Evolutionary conservation across 208 protist genomes (phyloP).

Genomic region (Vickermania spadyakhi): DNA sequence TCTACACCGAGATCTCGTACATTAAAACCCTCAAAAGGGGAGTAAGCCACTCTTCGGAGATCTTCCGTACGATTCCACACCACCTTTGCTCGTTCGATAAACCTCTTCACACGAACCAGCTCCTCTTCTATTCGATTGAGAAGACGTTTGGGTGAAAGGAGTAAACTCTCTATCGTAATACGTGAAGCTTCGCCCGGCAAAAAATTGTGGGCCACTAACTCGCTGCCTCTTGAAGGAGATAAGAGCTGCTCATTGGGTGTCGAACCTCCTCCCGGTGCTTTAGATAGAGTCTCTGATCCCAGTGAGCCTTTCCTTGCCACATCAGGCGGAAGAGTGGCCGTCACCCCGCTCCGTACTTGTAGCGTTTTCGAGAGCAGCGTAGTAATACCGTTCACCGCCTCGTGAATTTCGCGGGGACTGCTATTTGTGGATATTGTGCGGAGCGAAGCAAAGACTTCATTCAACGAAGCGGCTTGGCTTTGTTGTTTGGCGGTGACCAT

Average conservation of each 20-base stretch:
- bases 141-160: background rate
- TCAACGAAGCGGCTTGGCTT: background rate
- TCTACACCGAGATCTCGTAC: constrained; percentile 24
- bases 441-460: background rate
- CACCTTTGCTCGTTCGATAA: background rate
- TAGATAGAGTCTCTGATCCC: too few species aligned
- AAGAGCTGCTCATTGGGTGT: background rate
- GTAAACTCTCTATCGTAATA: background rate
- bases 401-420: background rate
- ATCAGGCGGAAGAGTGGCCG: background rate
- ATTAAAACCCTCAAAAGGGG: constrained; percentile 8
- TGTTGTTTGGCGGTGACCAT: background rate
- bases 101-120: background rate
- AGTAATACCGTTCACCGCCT: background rate
- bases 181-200: background rate
- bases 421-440: background rate
- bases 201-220: background rate
- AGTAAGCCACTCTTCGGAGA: constrained; percentile 18
- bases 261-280: background rate
- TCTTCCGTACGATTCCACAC: constrained; percentile 23
- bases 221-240: background rate
- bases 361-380: background rate
- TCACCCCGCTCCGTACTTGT: background rate
- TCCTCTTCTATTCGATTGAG: background rate
- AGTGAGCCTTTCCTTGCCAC: too few species aligned